Conservation (phyloP, 176 grass and related monocot genomes). For the Zizania latifolia region DNA sequence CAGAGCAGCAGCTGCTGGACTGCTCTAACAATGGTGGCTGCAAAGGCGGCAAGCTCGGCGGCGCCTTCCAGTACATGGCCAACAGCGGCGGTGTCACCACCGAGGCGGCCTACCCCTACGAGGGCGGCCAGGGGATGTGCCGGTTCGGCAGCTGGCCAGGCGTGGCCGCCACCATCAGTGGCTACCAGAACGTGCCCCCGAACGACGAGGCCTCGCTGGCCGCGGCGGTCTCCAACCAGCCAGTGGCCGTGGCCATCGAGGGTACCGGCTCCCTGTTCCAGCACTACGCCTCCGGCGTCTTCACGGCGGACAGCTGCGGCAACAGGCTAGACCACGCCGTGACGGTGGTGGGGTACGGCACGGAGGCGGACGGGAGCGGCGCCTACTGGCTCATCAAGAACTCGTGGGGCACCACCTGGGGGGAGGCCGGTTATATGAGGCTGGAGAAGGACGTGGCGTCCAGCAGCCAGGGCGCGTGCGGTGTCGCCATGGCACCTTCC, state of each 20-base stretch:
- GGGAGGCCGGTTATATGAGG: conserved; percentile 11
- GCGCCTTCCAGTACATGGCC: conserved; percentile 11
- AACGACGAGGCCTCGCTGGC: conserved; percentile 1
- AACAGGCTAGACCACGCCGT: neutral
- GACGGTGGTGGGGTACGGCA: conserved; percentile 2
- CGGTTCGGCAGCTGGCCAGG: neutral
- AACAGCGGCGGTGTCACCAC: neutral
- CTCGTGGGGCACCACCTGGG: conserved; percentile 20
- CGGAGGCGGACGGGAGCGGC: neutral
- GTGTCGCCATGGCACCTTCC: neutral
- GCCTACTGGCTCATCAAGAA: conserved; percentile 30
- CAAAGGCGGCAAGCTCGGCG: neutral
- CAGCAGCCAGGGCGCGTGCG: neutral
- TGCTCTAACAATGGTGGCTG: neutral
- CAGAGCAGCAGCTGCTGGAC: conserved; percentile 15
- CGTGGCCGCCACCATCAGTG: neutral
- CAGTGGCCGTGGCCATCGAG: neutral
- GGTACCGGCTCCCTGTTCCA: neutral
- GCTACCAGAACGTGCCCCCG: neutral
- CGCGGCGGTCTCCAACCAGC: neutral
- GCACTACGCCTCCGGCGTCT: conserved; percentile 7
- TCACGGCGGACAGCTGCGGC: neutral
- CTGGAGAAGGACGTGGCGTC: conserved; percentile 11
- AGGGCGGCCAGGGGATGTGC: neutral
- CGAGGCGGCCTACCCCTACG: neutral